Base-by-base conservation (phyloP, 1,284 basidiomycete species). In the Kalmanozyma brasiliensis region DNA sequence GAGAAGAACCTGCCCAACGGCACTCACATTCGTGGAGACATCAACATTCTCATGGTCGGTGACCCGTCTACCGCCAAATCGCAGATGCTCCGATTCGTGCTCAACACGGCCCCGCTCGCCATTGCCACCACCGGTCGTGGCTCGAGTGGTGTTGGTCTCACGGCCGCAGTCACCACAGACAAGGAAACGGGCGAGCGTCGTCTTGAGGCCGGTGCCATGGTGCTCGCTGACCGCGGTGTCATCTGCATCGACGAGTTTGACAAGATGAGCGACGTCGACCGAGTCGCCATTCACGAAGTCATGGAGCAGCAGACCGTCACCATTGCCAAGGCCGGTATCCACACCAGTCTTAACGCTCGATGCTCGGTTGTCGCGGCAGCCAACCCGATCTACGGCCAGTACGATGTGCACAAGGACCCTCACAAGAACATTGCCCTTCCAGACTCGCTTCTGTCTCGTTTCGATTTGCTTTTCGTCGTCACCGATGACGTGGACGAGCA, bases 181-280 rank as follows among this genome's bases (percentile, higher is more conserved):
- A 92, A 91, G 83, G 96, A 98, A 82, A 98, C 96, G 16, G 86
- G 86, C 75, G 96, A 99, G 82, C 89, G 96, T 53, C 86, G 95
- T 59, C 87, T 98, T 43, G 96, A 98, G 85, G 96, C 95, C 8
- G 96, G 96, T 59, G 96, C 96, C 13, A 98, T 99, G 96, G 96
- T 99, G 30, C 89, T 99, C 43, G 96, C 96, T n/a, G 96, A 99
- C 83, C 89, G 94, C 64, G 96, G 96, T 19, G 94, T 98, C 13
- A 95, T 98, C 42, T 99, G 95, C 84, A 98, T 99, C 77, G 96
- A 99, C 84, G 95, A 99, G 84, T 99, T 99, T 79, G 95, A 99
- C 87, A 99, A 99, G 84, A 98, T 99, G 95, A 94, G 92, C 29
- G 96, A 98, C 77, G 87, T 97, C 70, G 95, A 99, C 84, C 89